phyloP scores from a whole-genome alignment of 2,329 filamentous ascomycete species.

The Bipolaris gigantea region DNA sequence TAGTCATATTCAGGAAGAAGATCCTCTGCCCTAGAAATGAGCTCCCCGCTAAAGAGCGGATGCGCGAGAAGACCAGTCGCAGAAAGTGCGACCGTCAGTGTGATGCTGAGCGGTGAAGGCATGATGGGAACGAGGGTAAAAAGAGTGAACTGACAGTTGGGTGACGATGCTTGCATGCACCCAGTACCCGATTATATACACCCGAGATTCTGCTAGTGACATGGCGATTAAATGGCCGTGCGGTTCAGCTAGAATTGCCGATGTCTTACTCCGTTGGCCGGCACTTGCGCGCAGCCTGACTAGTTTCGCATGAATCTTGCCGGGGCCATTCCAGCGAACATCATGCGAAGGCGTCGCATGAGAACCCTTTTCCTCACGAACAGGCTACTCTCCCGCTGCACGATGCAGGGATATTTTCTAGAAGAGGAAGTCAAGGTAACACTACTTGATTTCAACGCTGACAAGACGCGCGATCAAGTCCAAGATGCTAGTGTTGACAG shows the following conservation, averaged over 20 bases:
- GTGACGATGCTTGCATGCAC: neutral
- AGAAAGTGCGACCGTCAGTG: conserved; percentile 17
- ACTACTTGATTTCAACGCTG: too few species aligned
- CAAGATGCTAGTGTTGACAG: neutral
- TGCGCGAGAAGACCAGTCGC: conserved; percentile 17
- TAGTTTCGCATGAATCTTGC: neutral
- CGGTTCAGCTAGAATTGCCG: conserved; percentile 5
- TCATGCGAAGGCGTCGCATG: neutral
- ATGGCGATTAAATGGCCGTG: neutral
- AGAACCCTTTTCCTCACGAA: neutral
- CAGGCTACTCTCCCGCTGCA: neutral
- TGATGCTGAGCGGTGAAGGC: conserved; percentile 12
- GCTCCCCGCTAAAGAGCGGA: conserved; percentile 19
- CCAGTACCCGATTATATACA: neutral
- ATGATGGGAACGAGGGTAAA: conserved; percentile 3
- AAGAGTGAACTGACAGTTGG: neutral
- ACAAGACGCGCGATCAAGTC: neutral
- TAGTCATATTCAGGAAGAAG: conserved; percentile 29
- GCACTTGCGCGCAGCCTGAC: neutral
- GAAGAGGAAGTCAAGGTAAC: too few species aligned
- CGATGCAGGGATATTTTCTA: too few species aligned
- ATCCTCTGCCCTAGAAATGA: conserved; percentile 15
- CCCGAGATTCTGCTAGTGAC: neutral
- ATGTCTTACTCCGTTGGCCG: neutral
- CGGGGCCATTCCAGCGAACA: neutral